phyloP scores from a whole-genome alignment of 352 stramenopile genomes.

The Pythium brassicae region DNA sequence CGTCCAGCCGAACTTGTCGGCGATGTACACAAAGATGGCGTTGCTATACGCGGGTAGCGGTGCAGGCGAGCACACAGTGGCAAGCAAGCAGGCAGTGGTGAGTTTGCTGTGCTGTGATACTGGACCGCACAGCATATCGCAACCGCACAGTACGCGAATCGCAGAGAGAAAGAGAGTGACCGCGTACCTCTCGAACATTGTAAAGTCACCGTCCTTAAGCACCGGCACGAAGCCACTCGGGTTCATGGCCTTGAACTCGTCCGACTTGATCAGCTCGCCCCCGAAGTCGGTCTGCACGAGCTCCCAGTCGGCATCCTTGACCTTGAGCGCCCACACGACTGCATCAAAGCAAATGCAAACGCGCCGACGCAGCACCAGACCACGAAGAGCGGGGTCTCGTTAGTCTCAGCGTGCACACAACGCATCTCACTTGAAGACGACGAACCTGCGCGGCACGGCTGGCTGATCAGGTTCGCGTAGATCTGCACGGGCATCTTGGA shows the following conservation, averaged over 20 bases:
- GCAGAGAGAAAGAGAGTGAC: neutral
- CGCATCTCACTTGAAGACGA: neutral
- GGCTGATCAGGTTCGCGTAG: constrained; percentile 59
- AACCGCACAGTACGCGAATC: too few species aligned
- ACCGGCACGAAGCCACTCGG: constrained; percentile 45
- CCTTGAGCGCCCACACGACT: constrained; percentile 15
- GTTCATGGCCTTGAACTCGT: constrained; percentile 51
- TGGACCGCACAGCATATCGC: too few species aligned
- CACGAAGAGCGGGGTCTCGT: too few species aligned
- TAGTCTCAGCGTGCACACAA: neutral
- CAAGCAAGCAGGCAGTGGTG: too few species aligned
- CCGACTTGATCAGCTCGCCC: constrained; percentile 32
- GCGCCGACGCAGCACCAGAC: too few species aligned
- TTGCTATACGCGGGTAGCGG: too few species aligned
- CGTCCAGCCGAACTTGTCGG: constrained; percentile 49
- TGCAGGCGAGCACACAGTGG: too few species aligned
- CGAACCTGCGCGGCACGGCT: constrained; percentile 29
- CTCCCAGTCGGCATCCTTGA: constrained; percentile 23
- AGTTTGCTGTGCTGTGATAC: too few species aligned
- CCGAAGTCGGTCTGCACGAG: constrained; percentile 28
- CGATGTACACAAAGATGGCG: constrained; percentile 52
- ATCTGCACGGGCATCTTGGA: constrained; percentile 36
- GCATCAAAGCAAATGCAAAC: neutral
- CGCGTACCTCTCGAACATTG: constrained; percentile 36
- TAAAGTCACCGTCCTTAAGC: constrained; percentile 54